Conservation (phyloP, 306 rosid genomes). For the Leucaena leucocephala region DNA sequence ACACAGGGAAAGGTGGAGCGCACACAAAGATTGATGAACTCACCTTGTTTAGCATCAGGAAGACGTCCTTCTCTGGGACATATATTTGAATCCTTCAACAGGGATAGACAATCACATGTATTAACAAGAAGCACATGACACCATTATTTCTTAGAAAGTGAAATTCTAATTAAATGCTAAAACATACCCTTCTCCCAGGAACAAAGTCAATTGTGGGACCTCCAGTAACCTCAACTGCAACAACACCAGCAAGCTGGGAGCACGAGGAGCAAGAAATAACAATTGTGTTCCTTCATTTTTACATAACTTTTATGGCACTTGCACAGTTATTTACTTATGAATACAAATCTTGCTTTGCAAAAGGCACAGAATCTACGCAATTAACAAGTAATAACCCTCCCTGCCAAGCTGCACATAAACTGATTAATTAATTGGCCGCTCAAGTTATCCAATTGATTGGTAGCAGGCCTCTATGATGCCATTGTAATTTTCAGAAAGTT, state of each 20-base stretch:
- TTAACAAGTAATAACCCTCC: constrained; percentile 13
- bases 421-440: background rate
- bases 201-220: constrained; percentile 85
- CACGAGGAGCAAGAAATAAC: constrained; percentile 27
- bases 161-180: constrained; percentile 36
- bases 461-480: background rate
- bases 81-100: constrained; percentile 54
- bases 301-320: constrained; percentile 12
- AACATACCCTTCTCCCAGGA: constrained; percentile 84
- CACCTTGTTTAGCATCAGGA: constrained; percentile 73
- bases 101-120: background rate
- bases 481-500: background rate
- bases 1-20: constrained; percentile 2
- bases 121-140: background rate
- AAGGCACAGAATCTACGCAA: background rate
- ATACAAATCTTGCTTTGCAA: constrained; percentile 19
- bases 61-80: constrained; percentile 70
- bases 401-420: background rate
- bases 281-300: constrained; percentile 20
- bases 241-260: constrained; percentile 94
- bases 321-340: constrained; percentile 26
- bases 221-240: constrained; percentile 98
- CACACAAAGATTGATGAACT: constrained; percentile 12
- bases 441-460: constrained; percentile 22
- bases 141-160: constrained; percentile 1